phyloP scores from a whole-genome alignment of 352 stramenopile species.

The Phytophthora aleatoria region DNA sequence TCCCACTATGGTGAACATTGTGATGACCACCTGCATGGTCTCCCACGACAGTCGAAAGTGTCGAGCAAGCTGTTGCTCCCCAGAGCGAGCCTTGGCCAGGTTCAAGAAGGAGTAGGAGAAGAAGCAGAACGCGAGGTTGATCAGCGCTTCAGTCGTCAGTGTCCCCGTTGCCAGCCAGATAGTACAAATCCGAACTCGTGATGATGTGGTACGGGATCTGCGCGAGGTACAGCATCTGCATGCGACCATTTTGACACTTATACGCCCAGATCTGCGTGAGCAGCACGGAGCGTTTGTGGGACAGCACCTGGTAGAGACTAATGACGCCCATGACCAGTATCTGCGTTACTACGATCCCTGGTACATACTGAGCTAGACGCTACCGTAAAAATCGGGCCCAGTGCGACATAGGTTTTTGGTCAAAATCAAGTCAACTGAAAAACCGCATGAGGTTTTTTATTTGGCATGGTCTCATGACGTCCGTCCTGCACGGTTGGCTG shows the following conservation, averaged over 20 bases:
- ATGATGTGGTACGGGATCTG: constrained; percentile 31
- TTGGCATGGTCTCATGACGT: no score
- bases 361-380: constrained; percentile 19
- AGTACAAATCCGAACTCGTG: constrained; percentile 26
- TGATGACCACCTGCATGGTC: constrained; percentile 19
- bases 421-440: no score
- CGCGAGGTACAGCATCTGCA: constrained; percentile 22
- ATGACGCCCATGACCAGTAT: constrained; percentile 30
- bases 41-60: constrained; percentile 25
- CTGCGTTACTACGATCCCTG: constrained; percentile 20
- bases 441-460: no score
- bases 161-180: constrained; percentile 21
- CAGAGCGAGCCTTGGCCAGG: constrained; percentile 13
- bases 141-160: constrained; percentile 14
- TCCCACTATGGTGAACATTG: not conserved
- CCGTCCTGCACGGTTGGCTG: no score
- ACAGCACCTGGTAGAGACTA: constrained; percentile 29
- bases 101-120: constrained; percentile 29
- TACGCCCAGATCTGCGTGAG: constrained; percentile 32
- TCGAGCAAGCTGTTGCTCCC: constrained; percentile 17
- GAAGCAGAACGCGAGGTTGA: constrained; percentile 13
- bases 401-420: no score
- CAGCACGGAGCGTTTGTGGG: constrained; percentile 27
- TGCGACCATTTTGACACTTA: constrained; percentile 19
- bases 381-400: no score